Conservation (phyloP, 108 stramenopile genomes). For the Bacterosira constricta region DNA sequence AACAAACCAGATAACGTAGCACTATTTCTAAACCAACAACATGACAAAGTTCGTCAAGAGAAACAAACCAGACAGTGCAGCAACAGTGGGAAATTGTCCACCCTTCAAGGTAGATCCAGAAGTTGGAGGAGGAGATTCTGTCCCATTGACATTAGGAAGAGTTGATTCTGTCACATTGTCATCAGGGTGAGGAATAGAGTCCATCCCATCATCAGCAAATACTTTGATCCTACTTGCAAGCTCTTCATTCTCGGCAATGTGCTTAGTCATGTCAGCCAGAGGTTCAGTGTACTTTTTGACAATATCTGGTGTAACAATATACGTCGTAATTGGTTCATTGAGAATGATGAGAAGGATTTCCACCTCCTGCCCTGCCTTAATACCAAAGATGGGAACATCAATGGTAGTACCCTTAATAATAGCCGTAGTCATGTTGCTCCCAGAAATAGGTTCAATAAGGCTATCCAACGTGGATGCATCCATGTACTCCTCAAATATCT, state of each 20-base stretch:
- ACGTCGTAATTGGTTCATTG: slow-evolving; percentile 36
- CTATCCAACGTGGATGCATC: slow-evolving; percentile 3
- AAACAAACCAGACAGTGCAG: no score
- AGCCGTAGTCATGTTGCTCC: slow-evolving; percentile 41
- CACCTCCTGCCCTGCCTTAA: slow-evolving; percentile 31
- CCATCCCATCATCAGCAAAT: no score
- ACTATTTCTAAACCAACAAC: no score
- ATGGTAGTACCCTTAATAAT: slow-evolving; percentile 30
- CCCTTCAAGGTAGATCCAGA: no score
- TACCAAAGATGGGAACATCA: slow-evolving; percentile 33
- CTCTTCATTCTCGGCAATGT: slow-evolving; percentile 37
- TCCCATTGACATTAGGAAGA: no score
- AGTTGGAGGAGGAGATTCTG: no score
- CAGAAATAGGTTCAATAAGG: slow-evolving; percentile 14
- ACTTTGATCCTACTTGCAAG: slow-evolving; percentile 11
- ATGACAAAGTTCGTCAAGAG: no score
- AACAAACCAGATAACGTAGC: no score
- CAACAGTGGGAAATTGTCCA: no score
- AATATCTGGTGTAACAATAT: neutral
- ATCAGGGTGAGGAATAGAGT: no score
- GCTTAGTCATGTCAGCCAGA: slow-evolving; percentile 25
- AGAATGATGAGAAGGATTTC: slow-evolving; percentile 35
- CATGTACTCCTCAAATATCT: slow-evolving; percentile 39
- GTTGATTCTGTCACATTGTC: no score
- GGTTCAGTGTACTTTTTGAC: slow-evolving; percentile 24